A percentile compares a stretch with the other conserved stretches of the same genome.
These are phyloP conservation scores for Poa pratensis DNA, from an alignment of 176 grass and related monocot genomes.

Conservation along the genomic window DNA sequence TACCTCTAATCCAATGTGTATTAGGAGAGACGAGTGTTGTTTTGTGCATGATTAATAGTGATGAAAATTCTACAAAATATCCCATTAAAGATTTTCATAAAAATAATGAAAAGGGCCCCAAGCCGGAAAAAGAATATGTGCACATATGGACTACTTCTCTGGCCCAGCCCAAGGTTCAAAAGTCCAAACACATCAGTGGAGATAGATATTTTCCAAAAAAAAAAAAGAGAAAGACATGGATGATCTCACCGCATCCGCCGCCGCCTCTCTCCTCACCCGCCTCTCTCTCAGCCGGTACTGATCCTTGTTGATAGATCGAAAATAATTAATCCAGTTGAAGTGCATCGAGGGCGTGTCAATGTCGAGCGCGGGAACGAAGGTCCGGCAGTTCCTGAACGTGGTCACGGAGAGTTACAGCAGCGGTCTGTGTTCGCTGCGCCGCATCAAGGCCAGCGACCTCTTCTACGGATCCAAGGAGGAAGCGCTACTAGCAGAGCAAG, in stretches of 20 bases:
- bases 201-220: neutral
- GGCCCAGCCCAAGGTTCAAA: neutral
- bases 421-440: neutral
- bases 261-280: neutral
- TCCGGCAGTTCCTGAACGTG: neutral
- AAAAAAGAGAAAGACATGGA: neutral
- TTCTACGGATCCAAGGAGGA: neutral
- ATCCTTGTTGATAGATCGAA: neutral
- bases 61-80: neutral
- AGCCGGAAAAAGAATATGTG: neutral
- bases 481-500: neutral
- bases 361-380: neutral
- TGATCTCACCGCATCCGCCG: neutral
- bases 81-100: neutral
- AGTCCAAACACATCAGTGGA: neutral
- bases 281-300: neutral
- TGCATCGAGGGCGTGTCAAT: neutral
- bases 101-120: neutral
- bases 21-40: no score
- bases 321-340: neutral
- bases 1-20: no score
- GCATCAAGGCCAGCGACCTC: neutral
- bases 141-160: neutral
- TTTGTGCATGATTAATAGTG: no score
- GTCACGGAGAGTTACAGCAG: neutral